A percentile compares a stretch with the other conserved stretches of the same genome.
These are phyloP conservation scores for Allomyces macrogynus DNA, from an alignment of 192 early-diverging fungal species.

Conservation along the genomic window DNA sequence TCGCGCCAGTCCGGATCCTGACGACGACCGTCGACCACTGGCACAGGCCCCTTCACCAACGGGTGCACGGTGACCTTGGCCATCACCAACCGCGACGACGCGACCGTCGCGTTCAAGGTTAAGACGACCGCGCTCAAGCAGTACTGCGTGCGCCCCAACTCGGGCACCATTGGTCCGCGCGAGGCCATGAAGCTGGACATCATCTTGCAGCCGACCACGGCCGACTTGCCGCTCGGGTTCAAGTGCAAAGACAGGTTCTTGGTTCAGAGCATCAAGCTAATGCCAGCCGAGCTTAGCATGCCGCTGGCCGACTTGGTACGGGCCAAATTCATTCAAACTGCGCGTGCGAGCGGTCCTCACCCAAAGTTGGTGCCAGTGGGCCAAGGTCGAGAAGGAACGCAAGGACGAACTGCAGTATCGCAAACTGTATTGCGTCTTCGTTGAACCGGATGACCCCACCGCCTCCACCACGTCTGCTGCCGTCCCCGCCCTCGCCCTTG, in stretches of 20 bases:
- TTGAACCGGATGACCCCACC: slow-evolving; percentile 10
- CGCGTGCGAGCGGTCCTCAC: neutral
- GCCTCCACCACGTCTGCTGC: slow-evolving; percentile 2
- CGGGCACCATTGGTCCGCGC: slow-evolving; percentile 53
- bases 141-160: slow-evolving; percentile 88
- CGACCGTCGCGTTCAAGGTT: slow-evolving; percentile 80
- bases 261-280: slow-evolving; percentile 65
- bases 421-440: slow-evolving; percentile 43
- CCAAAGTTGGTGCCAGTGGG: slow-evolving; percentile 22
- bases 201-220: slow-evolving; percentile 68
- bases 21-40: neutral
- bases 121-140: slow-evolving; percentile 96
- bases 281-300: slow-evolving; percentile 40
- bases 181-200: slow-evolving; percentile 54
- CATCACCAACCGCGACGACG: slow-evolving; percentile 39
- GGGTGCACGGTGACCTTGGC: slow-evolving; percentile 28
- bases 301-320: slow-evolving; percentile 40
- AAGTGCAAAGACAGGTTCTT: slow-evolving; percentile 97
- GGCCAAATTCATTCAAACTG: neutral
- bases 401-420: slow-evolving; percentile 39
- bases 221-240: slow-evolving; percentile 61
- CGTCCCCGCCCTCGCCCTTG: slow-evolving; percentile 1
- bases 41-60: slow-evolving; percentile 38
- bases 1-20: neutral
- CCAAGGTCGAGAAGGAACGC: slow-evolving; percentile 34